Evolutionary conservation across 345 rosid species (phyloP).

Genomic region (Murraya paniculata): DNA sequence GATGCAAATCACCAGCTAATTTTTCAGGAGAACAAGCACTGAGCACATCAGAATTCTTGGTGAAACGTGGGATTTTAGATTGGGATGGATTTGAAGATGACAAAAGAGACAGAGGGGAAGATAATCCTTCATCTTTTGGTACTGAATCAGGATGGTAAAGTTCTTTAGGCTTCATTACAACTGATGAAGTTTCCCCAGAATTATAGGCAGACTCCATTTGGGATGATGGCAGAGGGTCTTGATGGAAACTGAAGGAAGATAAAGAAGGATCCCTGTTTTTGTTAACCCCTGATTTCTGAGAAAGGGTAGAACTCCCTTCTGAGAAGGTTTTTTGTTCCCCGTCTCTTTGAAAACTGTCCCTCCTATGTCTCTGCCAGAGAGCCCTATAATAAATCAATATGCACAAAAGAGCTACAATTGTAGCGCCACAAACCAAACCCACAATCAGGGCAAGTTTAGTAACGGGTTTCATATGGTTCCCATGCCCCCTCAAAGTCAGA

Average conservation of each 20-base stretch:
- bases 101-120: conserved; percentile 51
- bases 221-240: conserved; percentile 28
- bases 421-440: conserved; percentile 52
- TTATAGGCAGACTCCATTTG: conserved; percentile 26
- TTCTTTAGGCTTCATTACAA: conserved; percentile 26
- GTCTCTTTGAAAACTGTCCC: conserved; percentile 30
- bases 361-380: conserved; percentile 23
- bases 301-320: conserved; percentile 35
- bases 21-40: conserved; percentile 61
- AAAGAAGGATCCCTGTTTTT: conserved; percentile 37
- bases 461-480: conserved; percentile 39
- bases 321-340: conserved; percentile 25
- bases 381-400: conserved; percentile 35
- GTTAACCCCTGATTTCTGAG: conserved; percentile 38
- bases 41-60: conserved; percentile 34
- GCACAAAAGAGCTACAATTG: conserved; percentile 42
- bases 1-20: conserved; percentile 69
- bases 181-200: conserved; percentile 41
- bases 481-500: conserved; percentile 26
- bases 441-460: conserved; percentile 51
- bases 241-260: conserved; percentile 43
- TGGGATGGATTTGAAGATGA: conserved; percentile 60
- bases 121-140: conserved; percentile 39
- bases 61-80: conserved; percentile 36
- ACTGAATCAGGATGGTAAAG: conserved; percentile 22